A percentile compares a stretch with the other conserved stretches of the same genome.
Conservation (phyloP, 305 asterid genomes). For the Fraxinus nigra region DNA sequence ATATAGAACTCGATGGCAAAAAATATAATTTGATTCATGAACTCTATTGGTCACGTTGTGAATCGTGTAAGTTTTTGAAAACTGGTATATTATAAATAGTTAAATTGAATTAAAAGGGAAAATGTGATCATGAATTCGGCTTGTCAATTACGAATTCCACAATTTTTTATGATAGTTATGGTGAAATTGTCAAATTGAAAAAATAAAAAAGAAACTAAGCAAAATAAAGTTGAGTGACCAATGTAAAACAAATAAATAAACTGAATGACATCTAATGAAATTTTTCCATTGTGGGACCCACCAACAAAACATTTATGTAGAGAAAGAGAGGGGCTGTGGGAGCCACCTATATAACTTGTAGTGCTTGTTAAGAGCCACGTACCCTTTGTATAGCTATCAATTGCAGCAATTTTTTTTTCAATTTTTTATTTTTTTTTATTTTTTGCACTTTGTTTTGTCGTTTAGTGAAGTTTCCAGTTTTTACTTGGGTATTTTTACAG, state of each 20-base stretch:
- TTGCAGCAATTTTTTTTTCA: conserved; percentile 12
- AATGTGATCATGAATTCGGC: neutral
- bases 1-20: neutral
- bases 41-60: neutral
- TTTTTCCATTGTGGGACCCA: conserved; percentile 13
- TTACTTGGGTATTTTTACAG: conserved; percentile 15
- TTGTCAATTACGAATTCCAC: neutral
- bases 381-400: conserved; percentile 32
- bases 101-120: neutral
- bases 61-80: neutral
- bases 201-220: neutral
- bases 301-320: neutral
- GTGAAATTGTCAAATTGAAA: neutral
- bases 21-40: neutral
- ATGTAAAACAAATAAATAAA: neutral
- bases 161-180: neutral
- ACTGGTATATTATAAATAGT: neutral
- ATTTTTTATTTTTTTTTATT: neutral
- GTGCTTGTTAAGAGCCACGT: conserved; percentile 73
- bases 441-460: conserved; percentile 27
- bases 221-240: neutral
- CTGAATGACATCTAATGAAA: neutral
- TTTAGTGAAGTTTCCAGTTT: conserved; percentile 20
- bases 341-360: conserved; percentile 30
- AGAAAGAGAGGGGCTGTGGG: neutral